Base-by-base conservation (phyloP, 805 yeast genomes). In the Teunomyces barrocoloradensis region DNA sequence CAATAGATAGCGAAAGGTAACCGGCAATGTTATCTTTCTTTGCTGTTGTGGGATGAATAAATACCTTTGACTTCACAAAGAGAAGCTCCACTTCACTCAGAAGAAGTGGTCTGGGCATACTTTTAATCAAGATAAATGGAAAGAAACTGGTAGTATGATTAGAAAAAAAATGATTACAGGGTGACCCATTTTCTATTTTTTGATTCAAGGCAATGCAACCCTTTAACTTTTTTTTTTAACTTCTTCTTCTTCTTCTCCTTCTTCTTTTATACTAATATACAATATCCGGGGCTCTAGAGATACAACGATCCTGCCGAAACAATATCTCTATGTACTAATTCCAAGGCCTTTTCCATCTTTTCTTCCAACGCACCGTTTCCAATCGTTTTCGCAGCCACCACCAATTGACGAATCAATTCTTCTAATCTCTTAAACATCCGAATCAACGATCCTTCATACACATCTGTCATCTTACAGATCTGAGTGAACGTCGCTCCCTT, bases 381-480 rank as follows among this genome's bases (percentile, higher is more conserved):
- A 45, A 94, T 94, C 12, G 96, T 89, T 61, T 87, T 89, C 2
- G 99, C 94, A 11, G 97, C 98, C 56, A 80, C 84, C 39, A 84
- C 83, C 80, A 94, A 77, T 66, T 94, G 99, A 60, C 92, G 82
- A 47, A 94, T 73, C 75, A 94, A 78, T 65, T 94, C 99, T 66
- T 94, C 99, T 46, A 94, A 74, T 62, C 99, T 79, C 66, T 94
- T 86, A 74, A 94, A 94, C 82, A 89, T 87, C 64, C 99, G 83
- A 54, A 94, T 92, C 61, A 94, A 77, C 18, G 96, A 86, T 36
- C 99, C 99, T 72, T 94, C 99, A 57, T 92, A 94, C 38, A 94
- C 98, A 63, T 94, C 99, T 0, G 99, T 94, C 97, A 94, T 90
- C 67, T 92, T 92, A 73, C 98, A 92, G 53, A 94, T 92, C 64